These are phyloP conservation scores for Paraphoma sp. DNA, from an alignment of 2,329 filamentous ascomycete species.

Conservation along the genomic window DNA sequence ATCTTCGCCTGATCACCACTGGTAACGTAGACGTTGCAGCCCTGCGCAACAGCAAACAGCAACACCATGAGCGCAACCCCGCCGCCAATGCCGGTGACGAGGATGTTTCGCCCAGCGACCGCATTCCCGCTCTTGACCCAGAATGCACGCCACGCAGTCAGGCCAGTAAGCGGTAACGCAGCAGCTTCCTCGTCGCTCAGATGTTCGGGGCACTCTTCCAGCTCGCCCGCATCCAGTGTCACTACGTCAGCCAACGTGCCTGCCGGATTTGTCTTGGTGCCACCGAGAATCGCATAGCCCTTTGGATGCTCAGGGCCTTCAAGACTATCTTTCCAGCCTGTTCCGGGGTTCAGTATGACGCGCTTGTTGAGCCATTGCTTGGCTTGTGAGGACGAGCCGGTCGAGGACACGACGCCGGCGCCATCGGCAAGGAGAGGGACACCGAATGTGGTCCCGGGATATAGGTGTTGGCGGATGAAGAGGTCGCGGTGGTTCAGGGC, in stretches of 20 bases:
- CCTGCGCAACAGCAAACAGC: constrained; percentile 78
- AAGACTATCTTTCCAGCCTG: constrained; percentile 75
- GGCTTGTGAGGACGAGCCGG: constrained; percentile 64
- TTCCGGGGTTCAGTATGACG: constrained; percentile 79
- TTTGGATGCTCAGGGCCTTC: constrained; percentile 73
- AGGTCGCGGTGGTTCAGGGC: constrained; percentile 95
- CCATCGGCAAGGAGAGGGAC: constrained; percentile 84
- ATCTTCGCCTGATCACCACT: constrained; percentile 79
- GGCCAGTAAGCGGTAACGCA: constrained; percentile 80
- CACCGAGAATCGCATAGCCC: constrained; percentile 71
- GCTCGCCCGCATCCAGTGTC: constrained; percentile 71
- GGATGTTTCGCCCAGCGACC: constrained; percentile 71
- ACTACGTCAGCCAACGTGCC: constrained; percentile 81
- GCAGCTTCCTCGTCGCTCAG: constrained; percentile 77
- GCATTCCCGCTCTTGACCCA: constrained; percentile 77
- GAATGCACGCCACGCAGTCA: constrained; percentile 88
- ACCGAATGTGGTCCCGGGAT: constrained; percentile 82
- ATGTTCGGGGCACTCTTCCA: constrained; percentile 78
- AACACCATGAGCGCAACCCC: constrained; percentile 86
- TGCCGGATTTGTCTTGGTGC: constrained; percentile 66
- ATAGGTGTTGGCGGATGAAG: constrained; percentile 91
- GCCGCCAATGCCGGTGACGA: constrained; percentile 91
- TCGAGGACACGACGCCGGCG: constrained; percentile 72
- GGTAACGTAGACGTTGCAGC: constrained; percentile 79
- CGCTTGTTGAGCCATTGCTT: constrained; percentile 66